phyloP scores from a whole-genome alignment of 2,329 filamentous ascomycete species.

The Clonostachys chloroleuca region DNA sequence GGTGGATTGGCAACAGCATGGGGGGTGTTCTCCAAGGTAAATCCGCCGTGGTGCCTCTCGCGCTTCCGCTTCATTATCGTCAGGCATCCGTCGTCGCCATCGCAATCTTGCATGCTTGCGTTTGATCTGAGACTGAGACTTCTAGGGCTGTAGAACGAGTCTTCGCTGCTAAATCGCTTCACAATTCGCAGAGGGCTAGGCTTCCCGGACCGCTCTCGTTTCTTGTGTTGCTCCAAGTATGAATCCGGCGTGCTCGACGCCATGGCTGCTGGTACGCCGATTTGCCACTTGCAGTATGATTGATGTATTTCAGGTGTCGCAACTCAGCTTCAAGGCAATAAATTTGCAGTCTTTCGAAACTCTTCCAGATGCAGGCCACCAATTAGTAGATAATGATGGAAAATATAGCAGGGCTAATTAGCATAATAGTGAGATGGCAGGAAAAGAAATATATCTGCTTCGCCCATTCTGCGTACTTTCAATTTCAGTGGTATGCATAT shows the following conservation, averaged over 20 bases:
- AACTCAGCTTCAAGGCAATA: too few species aligned
- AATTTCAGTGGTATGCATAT: too few species aligned
- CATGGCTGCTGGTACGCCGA: slow-evolving; percentile 13
- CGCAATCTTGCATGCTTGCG: slow-evolving; percentile 13
- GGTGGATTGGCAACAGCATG: background rate
- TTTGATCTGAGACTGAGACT: slow-evolving; percentile 15
- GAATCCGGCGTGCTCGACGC: slow-evolving; percentile 18
- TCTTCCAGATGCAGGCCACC: too few species aligned
- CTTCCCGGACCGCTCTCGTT: slow-evolving; percentile 8
- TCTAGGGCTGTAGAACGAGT: background rate
- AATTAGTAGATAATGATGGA: too few species aligned
- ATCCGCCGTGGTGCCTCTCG: background rate
- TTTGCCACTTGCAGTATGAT: too few species aligned
- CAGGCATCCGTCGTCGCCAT: slow-evolving; percentile 13
- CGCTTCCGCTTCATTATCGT: slow-evolving; percentile 27
- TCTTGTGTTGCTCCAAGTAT: slow-evolving; percentile 16
- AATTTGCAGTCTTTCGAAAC: too few species aligned
- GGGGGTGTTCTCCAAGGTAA: too few species aligned
- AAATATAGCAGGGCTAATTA: too few species aligned
- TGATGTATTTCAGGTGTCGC: too few species aligned
- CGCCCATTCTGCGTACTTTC: too few species aligned
- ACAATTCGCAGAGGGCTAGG: slow-evolving; percentile 46
- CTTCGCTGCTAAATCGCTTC: slow-evolving; percentile 24
- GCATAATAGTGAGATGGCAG: too few species aligned
- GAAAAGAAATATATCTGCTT: too few species aligned